A percentile compares a stretch with the other conserved stretches of the same genome.
Conservation (phyloP, 352 stramenopile genomes). For the Globisporangium yorkense region DNA sequence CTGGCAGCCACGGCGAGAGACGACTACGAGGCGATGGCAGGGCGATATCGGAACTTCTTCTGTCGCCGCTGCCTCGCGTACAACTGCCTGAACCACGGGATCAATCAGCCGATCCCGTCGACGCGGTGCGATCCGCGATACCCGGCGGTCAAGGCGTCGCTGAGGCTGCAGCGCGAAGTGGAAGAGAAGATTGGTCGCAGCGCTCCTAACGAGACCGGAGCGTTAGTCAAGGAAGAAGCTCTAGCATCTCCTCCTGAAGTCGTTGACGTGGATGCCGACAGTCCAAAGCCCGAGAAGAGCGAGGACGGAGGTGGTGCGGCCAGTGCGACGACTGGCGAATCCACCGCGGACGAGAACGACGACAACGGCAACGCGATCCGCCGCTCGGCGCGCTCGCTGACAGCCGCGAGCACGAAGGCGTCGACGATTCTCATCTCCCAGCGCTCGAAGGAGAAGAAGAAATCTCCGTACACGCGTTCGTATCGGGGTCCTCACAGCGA, state of each 20-base stretch:
- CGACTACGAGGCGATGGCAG: constrained; percentile 17
- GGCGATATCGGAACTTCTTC: constrained; percentile 51
- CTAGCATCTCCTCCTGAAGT: background rate
- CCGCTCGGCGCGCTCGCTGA: constrained; percentile 39
- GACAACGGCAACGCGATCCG: constrained; percentile 15
- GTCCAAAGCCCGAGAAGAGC: background rate
- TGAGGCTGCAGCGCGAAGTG: constrained; percentile 24
- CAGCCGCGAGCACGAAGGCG: constrained; percentile 49
- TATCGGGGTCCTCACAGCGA: constrained; percentile 27
- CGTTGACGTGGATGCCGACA: background rate
- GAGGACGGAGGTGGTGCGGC: background rate
- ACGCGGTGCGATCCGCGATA: constrained; percentile 51
- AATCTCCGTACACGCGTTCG: constrained; percentile 17
- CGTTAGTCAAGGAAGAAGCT: background rate
- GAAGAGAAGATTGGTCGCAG: background rate
- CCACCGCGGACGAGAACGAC: constrained; percentile 10
- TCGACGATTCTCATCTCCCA: constrained; percentile 27
- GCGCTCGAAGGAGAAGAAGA: constrained; percentile 27
- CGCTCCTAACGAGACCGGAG: background rate
- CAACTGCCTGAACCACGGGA: constrained; percentile 69
- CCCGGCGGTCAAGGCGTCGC: constrained; percentile 38
- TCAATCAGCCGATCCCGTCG: constrained; percentile 36
- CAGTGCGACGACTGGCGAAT: constrained; percentile 9
- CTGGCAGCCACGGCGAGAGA: constrained; percentile 2
- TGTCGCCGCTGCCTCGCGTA: constrained; percentile 73